Evolutionary conservation across 2,329 filamentous ascomycete genomes (phyloP).

Genomic region (Dryadomyces sulphureus): DNA sequence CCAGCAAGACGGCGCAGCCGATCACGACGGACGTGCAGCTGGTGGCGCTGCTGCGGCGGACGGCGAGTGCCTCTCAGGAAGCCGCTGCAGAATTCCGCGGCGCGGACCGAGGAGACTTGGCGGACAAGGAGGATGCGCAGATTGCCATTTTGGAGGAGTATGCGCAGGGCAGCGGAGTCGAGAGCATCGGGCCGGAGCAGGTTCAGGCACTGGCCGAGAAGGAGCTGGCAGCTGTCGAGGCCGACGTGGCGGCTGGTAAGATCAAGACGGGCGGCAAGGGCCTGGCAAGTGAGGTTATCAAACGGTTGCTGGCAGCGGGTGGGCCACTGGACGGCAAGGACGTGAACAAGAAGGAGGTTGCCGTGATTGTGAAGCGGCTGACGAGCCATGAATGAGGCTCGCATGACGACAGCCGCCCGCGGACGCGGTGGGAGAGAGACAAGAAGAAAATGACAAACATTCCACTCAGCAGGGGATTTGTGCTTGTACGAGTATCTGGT

Average conservation of each 20-base stretch:
- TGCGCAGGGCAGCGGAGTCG: slow-evolving; percentile 40
- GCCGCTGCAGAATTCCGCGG: slow-evolving; percentile 48
- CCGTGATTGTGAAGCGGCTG: slow-evolving; percentile 37
- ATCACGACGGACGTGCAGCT: slow-evolving; percentile 57
- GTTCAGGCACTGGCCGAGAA: slow-evolving; percentile 36
- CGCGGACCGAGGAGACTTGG: slow-evolving; percentile 53
- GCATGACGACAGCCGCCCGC: no score
- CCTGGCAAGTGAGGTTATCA: slow-evolving; percentile 47
- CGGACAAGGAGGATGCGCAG: slow-evolving; percentile 54
- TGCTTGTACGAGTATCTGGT: no score
- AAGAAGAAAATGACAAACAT: not conserved
- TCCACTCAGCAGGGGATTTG: not conserved
- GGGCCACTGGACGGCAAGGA: slow-evolving; percentile 45
- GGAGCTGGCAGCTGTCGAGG: slow-evolving; percentile 34
- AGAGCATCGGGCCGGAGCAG: slow-evolving; percentile 42
- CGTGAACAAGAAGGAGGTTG: slow-evolving; percentile 47
- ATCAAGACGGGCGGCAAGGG: slow-evolving; percentile 28
- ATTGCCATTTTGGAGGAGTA: slow-evolving; percentile 52
- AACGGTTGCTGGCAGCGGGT: slow-evolving; percentile 35
- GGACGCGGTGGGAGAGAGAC: not conserved
- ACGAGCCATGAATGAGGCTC: not conserved
- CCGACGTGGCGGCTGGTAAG: slow-evolving; percentile 28
- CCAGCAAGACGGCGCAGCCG: slow-evolving; percentile 57
- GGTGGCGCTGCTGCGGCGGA: slow-evolving; percentile 51
- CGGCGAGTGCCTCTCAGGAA: slow-evolving; percentile 39